Evolutionary conservation across 306 rosid species (phyloP).

Genomic region (Rosa rugosa): DNA sequence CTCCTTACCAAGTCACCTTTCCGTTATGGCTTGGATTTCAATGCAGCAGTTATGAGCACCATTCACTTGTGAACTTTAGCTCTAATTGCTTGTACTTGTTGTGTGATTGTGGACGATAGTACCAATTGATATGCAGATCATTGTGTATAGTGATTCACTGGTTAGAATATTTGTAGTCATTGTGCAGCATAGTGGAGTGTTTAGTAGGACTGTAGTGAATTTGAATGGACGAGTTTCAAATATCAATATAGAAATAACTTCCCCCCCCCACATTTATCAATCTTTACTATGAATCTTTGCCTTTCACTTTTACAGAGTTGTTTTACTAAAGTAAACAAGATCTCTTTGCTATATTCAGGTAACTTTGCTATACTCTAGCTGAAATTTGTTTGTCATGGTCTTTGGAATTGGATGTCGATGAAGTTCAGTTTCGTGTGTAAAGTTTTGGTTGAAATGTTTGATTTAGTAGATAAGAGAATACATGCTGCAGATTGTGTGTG

Average conservation of each 20-base stretch:
- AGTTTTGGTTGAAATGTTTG: neutral
- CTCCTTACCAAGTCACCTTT: conserved; percentile 63
- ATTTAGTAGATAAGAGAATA: neutral
- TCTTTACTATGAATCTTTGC: no score
- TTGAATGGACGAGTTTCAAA: neutral
- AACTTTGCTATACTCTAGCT: neutral
- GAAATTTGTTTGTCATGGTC: neutral
- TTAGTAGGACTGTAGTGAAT: neutral
- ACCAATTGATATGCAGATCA: conserved; percentile 33
- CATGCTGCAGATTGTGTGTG: neutral
- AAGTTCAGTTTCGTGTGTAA: conserved; percentile 3
- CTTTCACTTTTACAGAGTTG: neutral
- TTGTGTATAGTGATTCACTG: neutral
- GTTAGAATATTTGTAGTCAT: conserved; percentile 20
- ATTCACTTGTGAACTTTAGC: conserved; percentile 48
- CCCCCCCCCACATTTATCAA: no score
- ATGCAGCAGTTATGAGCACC: conserved; percentile 61
- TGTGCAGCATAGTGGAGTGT: conserved; percentile 14
- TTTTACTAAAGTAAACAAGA: neutral
- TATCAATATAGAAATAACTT: neutral
- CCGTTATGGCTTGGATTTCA: conserved; percentile 49
- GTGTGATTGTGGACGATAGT: conserved; percentile 18
- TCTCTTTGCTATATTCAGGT: conserved; percentile 54
- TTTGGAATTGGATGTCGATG: neutral
- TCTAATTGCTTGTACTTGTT: conserved; percentile 17